Conservation (phyloP, 2,329 filamentous ascomycete species). For the Epichloe scottii region DNA sequence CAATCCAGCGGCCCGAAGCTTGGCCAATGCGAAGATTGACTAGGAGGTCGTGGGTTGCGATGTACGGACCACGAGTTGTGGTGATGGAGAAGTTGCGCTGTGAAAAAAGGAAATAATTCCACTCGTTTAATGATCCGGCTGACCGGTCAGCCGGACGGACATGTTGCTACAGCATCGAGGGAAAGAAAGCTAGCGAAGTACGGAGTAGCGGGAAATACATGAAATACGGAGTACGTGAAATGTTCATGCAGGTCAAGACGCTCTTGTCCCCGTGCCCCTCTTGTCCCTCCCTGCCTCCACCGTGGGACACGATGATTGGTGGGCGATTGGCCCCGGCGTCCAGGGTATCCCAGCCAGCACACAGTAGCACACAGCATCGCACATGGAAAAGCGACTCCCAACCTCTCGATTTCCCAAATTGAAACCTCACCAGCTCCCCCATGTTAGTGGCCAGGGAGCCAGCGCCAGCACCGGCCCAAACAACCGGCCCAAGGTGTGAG, state of each 20-base stretch:
- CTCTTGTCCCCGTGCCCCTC: too few species aligned
- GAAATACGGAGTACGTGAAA: neutral
- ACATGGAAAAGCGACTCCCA: slow-evolving; percentile 1
- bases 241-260: too few species aligned
- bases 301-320: neutral
- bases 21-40: slow-evolving; percentile 66
- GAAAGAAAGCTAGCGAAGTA: neutral
- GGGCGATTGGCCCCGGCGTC: neutral
- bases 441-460: neutral
- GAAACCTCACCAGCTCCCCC: neutral
- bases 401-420: slow-evolving; percentile 8
- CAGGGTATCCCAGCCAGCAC: neutral
- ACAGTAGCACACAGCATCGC: neutral
- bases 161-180: neutral
- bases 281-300: too few species aligned
- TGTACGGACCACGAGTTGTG: neutral
- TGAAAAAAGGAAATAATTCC: too few species aligned
- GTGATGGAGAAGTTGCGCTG: neutral
- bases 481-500: slow-evolving; percentile 1
- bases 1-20: slow-evolving; percentile 51
- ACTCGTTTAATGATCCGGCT: neutral
- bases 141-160: neutral
- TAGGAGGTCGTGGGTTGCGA: slow-evolving; percentile 20
- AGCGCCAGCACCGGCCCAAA: slow-evolving; percentile 3
- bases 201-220: neutral